Conservation (phyloP, 345 rosid species). For the Iberis pinnata region DNA sequence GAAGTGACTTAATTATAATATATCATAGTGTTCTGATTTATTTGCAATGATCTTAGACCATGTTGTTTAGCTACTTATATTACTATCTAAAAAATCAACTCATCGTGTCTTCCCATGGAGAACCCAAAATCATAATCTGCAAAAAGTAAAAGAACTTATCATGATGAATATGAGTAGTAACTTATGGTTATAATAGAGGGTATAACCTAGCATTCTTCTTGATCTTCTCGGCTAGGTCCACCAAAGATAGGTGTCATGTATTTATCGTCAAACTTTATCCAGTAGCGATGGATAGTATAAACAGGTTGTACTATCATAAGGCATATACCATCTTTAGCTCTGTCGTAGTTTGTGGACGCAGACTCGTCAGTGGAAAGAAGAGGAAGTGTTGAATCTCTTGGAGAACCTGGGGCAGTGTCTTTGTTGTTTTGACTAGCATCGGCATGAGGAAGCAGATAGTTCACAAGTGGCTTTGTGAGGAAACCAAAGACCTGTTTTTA, state of each 20-base stretch:
- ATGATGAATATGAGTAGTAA: too few species aligned
- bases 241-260: constrained; percentile 92
- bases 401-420: constrained; percentile 35
- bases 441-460: constrained; percentile 45
- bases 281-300: constrained; percentile 67
- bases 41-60: too few species aligned
- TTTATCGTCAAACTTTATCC: constrained; percentile 75
- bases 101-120: too few species aligned
- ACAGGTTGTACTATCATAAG: constrained; percentile 75
- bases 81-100: too few species aligned
- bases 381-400: constrained; percentile 48
- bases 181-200: neutral
- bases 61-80: too few species aligned
- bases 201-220: constrained; percentile 38
- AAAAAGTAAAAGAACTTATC: too few species aligned
- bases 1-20: too few species aligned
- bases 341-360: constrained; percentile 49
- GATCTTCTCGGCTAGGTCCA: constrained; percentile 40
- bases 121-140: too few species aligned
- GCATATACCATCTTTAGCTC: constrained; percentile 65
- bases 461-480: constrained; percentile 70
- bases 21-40: too few species aligned
- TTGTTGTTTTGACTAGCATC: constrained; percentile 18
- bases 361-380: constrained; percentile 66
- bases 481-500: constrained; percentile 71